phyloP scores from a whole-genome alignment of 2,329 filamentous ascomycete genomes.

The Fulvia fulva region DNA sequence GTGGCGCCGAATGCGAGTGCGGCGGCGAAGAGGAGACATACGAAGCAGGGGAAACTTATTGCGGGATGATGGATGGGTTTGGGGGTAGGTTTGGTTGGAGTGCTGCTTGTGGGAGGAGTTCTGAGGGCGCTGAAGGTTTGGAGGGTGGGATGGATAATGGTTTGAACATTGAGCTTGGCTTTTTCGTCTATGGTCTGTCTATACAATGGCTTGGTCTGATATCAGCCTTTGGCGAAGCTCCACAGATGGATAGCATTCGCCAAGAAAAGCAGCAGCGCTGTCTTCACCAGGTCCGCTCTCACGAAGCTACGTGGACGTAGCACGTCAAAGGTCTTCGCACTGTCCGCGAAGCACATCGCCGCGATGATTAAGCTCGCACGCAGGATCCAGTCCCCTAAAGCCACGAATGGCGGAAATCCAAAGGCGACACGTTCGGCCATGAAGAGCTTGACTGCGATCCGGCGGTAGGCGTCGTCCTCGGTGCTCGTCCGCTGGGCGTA shows the following conservation, averaged over 20 bases:
- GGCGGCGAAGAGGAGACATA: conserved; percentile 18
- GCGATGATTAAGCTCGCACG: conserved; percentile 24
- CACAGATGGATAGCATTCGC: conserved; percentile 32
- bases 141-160: background rate
- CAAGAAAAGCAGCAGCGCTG: conserved; percentile 15
- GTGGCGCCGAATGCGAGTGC: conserved; percentile 9
- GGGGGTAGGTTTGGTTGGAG: background rate
- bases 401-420: conserved; percentile 36
- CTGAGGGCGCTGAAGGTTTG: background rate
- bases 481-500: conserved; percentile 30
- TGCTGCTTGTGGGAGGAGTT: background rate
- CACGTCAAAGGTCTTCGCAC: conserved; percentile 22
- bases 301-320: conserved; percentile 24
- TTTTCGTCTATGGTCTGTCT: background rate
- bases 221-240: conserved; percentile 29
- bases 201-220: background rate
- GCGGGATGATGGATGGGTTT: background rate
- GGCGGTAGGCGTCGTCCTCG: conserved; percentile 35
- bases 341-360: conserved; percentile 24
- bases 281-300: conserved; percentile 17
- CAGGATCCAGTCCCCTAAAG: conserved; percentile 24
- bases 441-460: conserved; percentile 39
- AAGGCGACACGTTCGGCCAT: conserved; percentile 39
- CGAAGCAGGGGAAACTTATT: background rate
- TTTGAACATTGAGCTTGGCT: no score